Percentiles rank a stretch among this genome's conserved stretches.
These are phyloP conservation scores for Chionographis japonica DNA, from an alignment of 106 monocot species.

Conservation along the genomic window DNA sequence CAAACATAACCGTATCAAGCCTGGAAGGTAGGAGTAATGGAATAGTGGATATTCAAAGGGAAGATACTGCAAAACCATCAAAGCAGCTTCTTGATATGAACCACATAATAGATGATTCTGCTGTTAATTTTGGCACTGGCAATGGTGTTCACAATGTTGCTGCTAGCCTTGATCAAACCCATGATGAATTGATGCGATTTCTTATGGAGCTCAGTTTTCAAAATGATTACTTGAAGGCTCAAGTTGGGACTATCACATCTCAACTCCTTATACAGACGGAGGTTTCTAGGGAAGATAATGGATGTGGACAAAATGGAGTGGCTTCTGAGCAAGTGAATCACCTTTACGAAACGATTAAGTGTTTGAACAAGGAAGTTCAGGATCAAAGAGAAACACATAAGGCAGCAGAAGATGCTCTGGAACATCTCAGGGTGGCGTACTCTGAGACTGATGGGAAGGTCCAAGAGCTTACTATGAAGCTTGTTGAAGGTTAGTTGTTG, in stretches of 20 bases:
- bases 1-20: background rate
- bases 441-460: constrained; percentile 65
- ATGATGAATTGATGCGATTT: constrained; percentile 31
- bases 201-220: constrained; percentile 56
- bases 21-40: constrained; percentile 22
- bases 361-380: constrained; percentile 51
- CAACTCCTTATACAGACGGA: constrained; percentile 11
- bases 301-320: constrained; percentile 1
- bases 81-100: constrained; percentile 11
- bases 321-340: constrained; percentile 28
- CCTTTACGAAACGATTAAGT: constrained; percentile 50
- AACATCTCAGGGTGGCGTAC: constrained; percentile 67
- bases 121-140: constrained; percentile 7
- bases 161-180: constrained; percentile 6
- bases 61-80: constrained; percentile 3
- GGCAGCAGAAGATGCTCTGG: constrained; percentile 81
- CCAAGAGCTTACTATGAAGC: constrained; percentile 64
- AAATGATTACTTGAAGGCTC: constrained; percentile 62
- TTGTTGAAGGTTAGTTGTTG: constrained; percentile 59
- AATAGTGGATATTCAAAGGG: background rate
- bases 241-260: constrained; percentile 27
- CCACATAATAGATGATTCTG: constrained; percentile 14
- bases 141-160: constrained; percentile 13
- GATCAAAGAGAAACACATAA: constrained; percentile 79
- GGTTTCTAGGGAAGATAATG: constrained; percentile 9